Percentiles rank a stretch among this genome's conserved stretches.
phyloP scores from a whole-genome alignment of 208 protist species.

The Crithidia brevicula region DNA sequence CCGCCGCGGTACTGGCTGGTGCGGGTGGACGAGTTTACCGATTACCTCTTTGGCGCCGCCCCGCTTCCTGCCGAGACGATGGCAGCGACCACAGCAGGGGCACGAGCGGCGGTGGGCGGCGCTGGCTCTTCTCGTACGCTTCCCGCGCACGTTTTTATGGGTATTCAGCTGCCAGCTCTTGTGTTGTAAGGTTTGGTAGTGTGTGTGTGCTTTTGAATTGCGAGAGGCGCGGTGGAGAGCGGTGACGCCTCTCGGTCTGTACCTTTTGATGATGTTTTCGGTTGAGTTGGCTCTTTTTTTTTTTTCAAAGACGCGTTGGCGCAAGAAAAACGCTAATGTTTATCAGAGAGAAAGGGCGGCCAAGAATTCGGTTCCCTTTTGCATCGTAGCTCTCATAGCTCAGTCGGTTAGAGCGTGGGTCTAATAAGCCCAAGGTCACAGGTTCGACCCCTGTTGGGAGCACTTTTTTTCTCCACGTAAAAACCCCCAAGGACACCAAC shows the following conservation, averaged over 20 bases:
- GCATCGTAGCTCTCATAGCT: conserved; percentile 22
- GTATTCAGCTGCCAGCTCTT: conserved; percentile 24
- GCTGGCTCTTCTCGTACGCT: conserved; percentile 6
- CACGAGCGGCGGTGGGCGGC: background rate
- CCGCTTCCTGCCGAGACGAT: conserved; percentile 7
- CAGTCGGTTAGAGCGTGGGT: conserved; percentile 40
- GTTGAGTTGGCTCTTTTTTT: background rate
- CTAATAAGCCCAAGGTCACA: conserved; percentile 46
- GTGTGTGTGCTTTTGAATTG: background rate
- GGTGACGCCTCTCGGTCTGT: too few relatives aligned
- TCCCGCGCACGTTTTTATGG: conserved; percentile 34
- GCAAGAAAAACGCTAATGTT: too few relatives aligned
- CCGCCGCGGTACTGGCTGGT: conserved; percentile 54
- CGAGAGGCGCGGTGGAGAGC: too few relatives aligned
- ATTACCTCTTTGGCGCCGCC: conserved; percentile 51
- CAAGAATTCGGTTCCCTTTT: too few relatives aligned
- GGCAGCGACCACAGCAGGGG: too few relatives aligned
- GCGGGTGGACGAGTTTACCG: conserved; percentile 67
- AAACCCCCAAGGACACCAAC: background rate
- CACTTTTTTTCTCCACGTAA: conserved; percentile 23
- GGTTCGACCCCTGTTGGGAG: conserved; percentile 45
- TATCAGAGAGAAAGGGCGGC: too few relatives aligned
- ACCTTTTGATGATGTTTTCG: conserved; percentile 8
- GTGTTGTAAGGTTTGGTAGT: conserved; percentile 4
- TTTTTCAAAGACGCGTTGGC: too few relatives aligned